These are phyloP conservation scores for Spinacia oleracea DNA, from an alignment of 179 eudicot genomes.

Conservation along the genomic window DNA sequence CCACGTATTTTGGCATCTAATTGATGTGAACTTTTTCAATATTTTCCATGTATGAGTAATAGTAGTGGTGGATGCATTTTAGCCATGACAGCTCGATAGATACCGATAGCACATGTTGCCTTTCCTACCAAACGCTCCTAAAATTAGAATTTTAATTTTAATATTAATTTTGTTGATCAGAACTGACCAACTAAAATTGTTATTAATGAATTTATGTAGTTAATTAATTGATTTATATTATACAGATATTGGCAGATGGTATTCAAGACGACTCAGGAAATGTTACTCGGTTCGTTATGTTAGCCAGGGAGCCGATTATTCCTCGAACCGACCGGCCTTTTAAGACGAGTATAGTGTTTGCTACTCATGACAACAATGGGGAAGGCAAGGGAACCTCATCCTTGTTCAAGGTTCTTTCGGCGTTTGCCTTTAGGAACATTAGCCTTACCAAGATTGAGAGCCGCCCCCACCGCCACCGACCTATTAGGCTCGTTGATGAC, in stretches of 20 bases:
- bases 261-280: conserved; percentile 82
- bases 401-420: conserved; percentile 70
- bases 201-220: background rate
- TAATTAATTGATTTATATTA: conserved; percentile 3
- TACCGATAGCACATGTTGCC: conserved; percentile 17
- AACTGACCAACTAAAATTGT: background rate
- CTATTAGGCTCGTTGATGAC: conserved; percentile 57
- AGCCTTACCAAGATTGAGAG: conserved; percentile 70
- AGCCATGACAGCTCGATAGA: conserved; percentile 19
- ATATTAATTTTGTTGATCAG: conserved; percentile 1
- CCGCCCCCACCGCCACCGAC: conserved; percentile 59
- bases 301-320: conserved; percentile 68
- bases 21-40: background rate
- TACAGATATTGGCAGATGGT: conserved; percentile 62
- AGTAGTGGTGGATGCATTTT: conserved; percentile 9
- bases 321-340: conserved; percentile 65
- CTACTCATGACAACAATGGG: conserved; percentile 39
- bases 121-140: conserved; percentile 10
- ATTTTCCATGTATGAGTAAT: background rate
- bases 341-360: conserved; percentile 77
- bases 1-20: conserved; percentile 16
- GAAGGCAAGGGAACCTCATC: conserved; percentile 57
- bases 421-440: conserved; percentile 70
- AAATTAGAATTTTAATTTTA: too few relatives aligned
- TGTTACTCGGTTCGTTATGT: conserved; percentile 67